Evolutionary conservation across 257 asterid species (phyloP), one percentile per base, ranked within the genome.

Genomic region (Solanum bulbocastanum): DNA sequence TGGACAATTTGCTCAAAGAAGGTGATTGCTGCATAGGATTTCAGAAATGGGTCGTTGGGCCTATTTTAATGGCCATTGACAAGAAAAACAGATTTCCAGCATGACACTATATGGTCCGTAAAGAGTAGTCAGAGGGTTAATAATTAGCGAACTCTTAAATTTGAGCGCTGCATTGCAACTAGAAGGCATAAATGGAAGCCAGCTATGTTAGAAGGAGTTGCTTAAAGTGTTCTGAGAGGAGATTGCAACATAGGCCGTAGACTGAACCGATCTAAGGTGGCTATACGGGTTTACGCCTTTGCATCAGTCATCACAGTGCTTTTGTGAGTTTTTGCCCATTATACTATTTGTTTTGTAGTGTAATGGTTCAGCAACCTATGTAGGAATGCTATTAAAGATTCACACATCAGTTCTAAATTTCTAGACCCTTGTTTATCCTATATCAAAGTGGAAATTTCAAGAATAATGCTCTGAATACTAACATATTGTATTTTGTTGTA

Each of bases 61-160:
- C 62, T 96, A 96, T 87, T 89, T 97, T 58, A 98, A 94, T 73
- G 88, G 99, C 84, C 98, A 93, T 11, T 93, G 98, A 84, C 98
- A 93, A 71, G 98, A 94, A 91, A 96, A 91, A 98, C 94, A 52
- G 60, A 52, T 93, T 95, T 95, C 81, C 98, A 96, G 90, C 98
- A 95, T 90, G 99, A 96, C 20, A 98, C 98, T 86, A 94, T 97
- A 33, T 97, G 98, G 16, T 95, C 96, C 30, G 95, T 98, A 0
- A 97, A 96, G 93, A 97, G 96, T 91, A 95, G 99, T 98, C 94
- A 95, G 90, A 90, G 96, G 89, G 97, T 91, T 88, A 95, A 93
- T 92, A 97, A 97, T 87, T 98, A 94, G 25, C 0, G 3, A 52
- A 37, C 52, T 75, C 56, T 37, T 75, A 37, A 75, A 75, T 75